Conservation (phyloP, 1,139 yeast genomes). For the Pichia sp. region DNA sequence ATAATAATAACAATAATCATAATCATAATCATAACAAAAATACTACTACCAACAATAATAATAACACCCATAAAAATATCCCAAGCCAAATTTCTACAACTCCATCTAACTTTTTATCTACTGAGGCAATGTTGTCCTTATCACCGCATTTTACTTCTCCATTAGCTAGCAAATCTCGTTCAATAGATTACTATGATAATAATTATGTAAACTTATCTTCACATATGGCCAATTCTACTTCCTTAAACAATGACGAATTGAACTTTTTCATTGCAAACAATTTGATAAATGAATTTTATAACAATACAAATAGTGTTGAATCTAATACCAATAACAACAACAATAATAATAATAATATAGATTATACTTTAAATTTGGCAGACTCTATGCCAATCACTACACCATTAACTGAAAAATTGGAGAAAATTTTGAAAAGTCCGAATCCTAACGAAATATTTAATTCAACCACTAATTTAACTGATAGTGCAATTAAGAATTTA, state of each 20-base stretch:
- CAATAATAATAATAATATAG: slow-evolving; percentile 13
- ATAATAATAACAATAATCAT: neutral
- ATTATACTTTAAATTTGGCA: slow-evolving; percentile 15
- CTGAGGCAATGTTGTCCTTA: neutral
- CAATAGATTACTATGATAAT: slow-evolving; percentile 13
- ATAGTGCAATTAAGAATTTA: slow-evolving; percentile 8
- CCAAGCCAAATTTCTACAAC: no score
- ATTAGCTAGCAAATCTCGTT: slow-evolving; percentile 12
- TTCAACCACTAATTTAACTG: slow-evolving; percentile 16
- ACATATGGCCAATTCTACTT: slow-evolving; percentile 8
- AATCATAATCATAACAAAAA: neutral
- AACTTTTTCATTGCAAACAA: neutral
- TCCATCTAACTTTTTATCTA: neutral
- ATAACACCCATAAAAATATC: no score
- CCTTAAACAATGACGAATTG: slow-evolving; percentile 13
- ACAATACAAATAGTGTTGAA: no score
- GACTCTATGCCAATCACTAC: slow-evolving; percentile 3
- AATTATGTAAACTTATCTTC: slow-evolving; percentile 14
- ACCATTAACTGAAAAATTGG: slow-evolving; percentile 20
- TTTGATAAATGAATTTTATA: slow-evolving; percentile 16
- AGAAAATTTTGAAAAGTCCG: slow-evolving; percentile 22
- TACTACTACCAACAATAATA: neutral
- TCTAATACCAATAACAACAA: slow-evolving; percentile 1
- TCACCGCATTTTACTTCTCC: slow-evolving; percentile 18
- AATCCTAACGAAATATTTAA: slow-evolving; percentile 23